Evolutionary conservation across 2,329 filamentous ascomycete species (phyloP).

Genomic region (Microascus cirrosus): DNA sequence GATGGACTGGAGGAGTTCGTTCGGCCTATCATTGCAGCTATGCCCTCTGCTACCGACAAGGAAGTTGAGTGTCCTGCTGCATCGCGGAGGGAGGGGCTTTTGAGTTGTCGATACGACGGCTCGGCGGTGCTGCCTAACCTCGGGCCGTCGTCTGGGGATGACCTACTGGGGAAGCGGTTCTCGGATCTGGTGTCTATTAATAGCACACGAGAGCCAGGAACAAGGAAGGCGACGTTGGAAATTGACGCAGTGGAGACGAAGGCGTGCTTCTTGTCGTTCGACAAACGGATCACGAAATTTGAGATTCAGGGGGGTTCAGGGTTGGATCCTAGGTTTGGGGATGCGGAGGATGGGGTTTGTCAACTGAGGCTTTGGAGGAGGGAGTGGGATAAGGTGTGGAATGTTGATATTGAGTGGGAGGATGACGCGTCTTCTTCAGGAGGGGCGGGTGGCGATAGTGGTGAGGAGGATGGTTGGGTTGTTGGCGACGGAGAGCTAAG

Average conservation of each 20-base stretch:
- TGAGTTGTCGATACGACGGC: conserved; percentile 62
- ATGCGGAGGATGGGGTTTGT: conserved; percentile 46
- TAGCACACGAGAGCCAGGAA: conserved; percentile 26
- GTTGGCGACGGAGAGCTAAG: conserved; percentile 10
- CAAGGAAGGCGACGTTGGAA: conserved; percentile 47
- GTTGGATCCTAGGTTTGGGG: conserved; percentile 54
- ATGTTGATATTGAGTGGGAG: conserved; percentile 60
- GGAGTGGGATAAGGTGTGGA: conserved; percentile 67
- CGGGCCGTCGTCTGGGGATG: conserved; percentile 28
- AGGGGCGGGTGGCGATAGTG: neutral
- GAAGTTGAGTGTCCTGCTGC: conserved; percentile 37
- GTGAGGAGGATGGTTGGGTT: conserved; percentile 4
- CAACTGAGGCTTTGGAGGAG: conserved; percentile 74
- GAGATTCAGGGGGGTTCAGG: conserved; percentile 47
- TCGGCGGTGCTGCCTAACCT: conserved; percentile 49
- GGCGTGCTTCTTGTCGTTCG: conserved; percentile 64
- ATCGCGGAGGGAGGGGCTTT: conserved; percentile 36
- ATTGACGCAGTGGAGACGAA: conserved; percentile 67
- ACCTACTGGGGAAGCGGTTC: conserved; percentile 24
- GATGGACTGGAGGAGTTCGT: conserved; percentile 59
- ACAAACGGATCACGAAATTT: conserved; percentile 55
- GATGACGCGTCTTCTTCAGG: conserved; percentile 10
- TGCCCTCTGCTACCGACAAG: conserved; percentile 62
- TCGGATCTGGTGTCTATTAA: conserved; percentile 39
- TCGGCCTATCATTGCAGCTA: conserved; percentile 49